phyloP scores from a whole-genome alignment of 169 alveolate genomes.

The Cryptosporidium bovis region DNA sequence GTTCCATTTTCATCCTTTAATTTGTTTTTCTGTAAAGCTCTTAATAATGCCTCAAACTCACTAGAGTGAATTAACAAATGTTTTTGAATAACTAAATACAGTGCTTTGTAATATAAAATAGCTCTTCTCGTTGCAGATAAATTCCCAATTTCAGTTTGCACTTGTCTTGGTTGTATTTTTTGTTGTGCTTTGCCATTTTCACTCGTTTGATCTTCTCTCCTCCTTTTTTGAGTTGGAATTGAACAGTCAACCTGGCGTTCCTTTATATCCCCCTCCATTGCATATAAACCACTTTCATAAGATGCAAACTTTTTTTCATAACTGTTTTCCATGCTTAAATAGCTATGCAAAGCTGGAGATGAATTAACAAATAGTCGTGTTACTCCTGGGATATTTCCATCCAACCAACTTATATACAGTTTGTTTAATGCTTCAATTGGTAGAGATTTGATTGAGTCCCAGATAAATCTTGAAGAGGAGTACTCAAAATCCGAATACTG shows the following conservation, averaged over 20 bases:
- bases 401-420: constrained; percentile 42
- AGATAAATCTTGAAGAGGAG: constrained; percentile 13
- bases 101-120: constrained; percentile 45
- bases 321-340: constrained; percentile 12
- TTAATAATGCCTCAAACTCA: constrained; percentile 19
- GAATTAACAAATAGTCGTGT: constrained; percentile 19
- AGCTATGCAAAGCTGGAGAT: constrained; percentile 33
- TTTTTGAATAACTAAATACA: constrained; percentile 44
- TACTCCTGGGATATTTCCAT: constrained; percentile 70
- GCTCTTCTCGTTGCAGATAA: constrained; percentile 1
- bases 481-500: constrained; percentile 10
- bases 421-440: constrained; percentile 46
- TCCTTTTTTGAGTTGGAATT: background rate
- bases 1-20: background rate
- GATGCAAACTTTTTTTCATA: background rate
- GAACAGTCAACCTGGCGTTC: background rate
- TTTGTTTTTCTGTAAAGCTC: constrained; percentile 16
- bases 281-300: too few species aligned
- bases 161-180: too few species aligned
- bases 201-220: background rate
- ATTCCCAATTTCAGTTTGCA: background rate
- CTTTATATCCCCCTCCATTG: background rate
- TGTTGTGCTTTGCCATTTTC: background rate
- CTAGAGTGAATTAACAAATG: constrained; percentile 41
- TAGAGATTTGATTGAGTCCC: constrained; percentile 36